Conservation (phyloP, 495 filamentous ascomycete genomes). For the Neurospora pannonica region DNA sequence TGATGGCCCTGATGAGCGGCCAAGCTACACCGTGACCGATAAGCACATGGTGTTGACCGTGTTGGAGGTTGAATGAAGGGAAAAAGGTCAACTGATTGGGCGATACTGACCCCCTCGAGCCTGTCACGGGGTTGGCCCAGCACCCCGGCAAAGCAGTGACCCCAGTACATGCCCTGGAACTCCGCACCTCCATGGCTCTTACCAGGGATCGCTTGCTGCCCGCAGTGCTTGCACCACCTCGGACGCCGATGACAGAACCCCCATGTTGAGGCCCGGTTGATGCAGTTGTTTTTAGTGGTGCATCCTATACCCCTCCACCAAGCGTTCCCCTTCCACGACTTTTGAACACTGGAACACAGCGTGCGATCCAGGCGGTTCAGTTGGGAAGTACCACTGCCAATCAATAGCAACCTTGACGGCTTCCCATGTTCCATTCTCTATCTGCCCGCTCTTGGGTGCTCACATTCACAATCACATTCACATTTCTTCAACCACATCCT, state of each 20-base stretch:
- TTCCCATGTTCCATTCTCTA: background rate
- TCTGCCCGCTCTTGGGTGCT: background rate
- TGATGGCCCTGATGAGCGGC: background rate
- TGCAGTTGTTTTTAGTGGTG: background rate
- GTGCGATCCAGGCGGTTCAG: background rate
- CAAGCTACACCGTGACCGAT: background rate
- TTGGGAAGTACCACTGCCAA: background rate
- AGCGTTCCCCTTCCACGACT: background rate
- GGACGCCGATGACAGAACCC: background rate
- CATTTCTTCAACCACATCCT: background rate
- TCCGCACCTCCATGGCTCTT: background rate
- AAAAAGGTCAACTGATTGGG: slow-evolving; percentile 20
- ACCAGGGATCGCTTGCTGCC: background rate
- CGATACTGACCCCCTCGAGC: slow-evolving; percentile 8
- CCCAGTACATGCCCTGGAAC: background rate
- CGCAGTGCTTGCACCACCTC: background rate
- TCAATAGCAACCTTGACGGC: background rate
- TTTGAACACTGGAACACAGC: background rate
- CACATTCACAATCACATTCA: background rate
- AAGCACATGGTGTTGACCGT: background rate
- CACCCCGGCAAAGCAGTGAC: background rate
- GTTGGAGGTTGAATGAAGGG: background rate
- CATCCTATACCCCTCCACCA: background rate
- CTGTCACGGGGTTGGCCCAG: slow-evolving; percentile 18
- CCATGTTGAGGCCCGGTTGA: background rate